These are phyloP conservation scores for Candida patagonica DNA, from an alignment of 805 yeast species.

Conservation along the genomic window DNA sequence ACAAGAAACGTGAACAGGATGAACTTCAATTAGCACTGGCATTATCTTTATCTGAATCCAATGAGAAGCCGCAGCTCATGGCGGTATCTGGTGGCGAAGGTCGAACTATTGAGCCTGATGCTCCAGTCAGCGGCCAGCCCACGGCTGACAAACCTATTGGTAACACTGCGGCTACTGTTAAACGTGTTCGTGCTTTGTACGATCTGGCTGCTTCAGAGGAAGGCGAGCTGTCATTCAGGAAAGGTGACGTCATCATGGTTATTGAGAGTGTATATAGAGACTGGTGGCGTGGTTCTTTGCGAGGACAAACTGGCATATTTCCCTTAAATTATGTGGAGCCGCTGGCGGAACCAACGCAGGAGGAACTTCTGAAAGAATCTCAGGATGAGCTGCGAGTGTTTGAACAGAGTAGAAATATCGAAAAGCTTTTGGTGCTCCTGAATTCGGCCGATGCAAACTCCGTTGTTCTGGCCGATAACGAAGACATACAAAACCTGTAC, in stretches of 20 bases:
- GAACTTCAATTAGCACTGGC: conserved; percentile 70
- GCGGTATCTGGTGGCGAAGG: conserved; percentile 14
- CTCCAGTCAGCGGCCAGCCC: conserved; percentile 3
- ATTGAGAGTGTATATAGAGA: conserved; percentile 82
- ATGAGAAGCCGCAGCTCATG: conserved; percentile 16
- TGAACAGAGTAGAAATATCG: conserved; percentile 51
- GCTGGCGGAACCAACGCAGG: conserved; percentile 52
- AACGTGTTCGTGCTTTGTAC: conserved; percentile 75
- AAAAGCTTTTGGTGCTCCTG: conserved; percentile 53
- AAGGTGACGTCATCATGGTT: conserved; percentile 82
- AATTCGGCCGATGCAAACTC: conserved; percentile 30
- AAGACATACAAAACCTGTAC: conserved; percentile 64
- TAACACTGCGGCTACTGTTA: conserved; percentile 33
- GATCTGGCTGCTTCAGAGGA: conserved; percentile 71
- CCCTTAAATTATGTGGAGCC: conserved; percentile 89
- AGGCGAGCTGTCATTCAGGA: conserved; percentile 78
- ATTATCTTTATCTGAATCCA: conserved; percentile 58
- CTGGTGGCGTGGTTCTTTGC: conserved; percentile 90
- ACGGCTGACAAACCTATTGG: conserved; percentile 13
- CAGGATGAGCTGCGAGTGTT: conserved; percentile 46
- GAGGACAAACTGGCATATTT: conserved; percentile 77
- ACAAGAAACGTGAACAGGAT: conserved; percentile 57
- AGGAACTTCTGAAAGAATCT: conserved; percentile 45
- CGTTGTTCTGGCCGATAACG: conserved; percentile 38
- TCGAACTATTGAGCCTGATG: neutral